Evolutionary conservation across 345 rosid genomes (phyloP).

Genomic region (Aegle marmelos): DNA sequence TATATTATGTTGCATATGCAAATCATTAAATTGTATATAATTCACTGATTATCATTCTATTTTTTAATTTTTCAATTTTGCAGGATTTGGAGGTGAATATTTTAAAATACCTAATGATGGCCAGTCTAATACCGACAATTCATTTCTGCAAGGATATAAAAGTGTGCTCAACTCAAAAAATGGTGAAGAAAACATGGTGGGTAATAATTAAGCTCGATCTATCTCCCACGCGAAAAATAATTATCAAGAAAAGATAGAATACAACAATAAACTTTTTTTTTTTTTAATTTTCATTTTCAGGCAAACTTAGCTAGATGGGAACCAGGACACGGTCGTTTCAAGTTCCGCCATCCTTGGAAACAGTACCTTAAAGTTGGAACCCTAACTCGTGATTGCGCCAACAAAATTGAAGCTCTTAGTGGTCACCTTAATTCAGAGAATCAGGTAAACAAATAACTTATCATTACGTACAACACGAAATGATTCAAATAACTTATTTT

Average conservation of each 20-base stretch:
- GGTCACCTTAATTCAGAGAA: constrained; percentile 19
- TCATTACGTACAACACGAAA: too few species aligned
- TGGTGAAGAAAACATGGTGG: constrained; percentile 38
- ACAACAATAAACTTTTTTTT: not conserved
- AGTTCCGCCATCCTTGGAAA: constrained; percentile 46
- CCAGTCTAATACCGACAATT: not conserved
- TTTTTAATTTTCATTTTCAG: not conserved
- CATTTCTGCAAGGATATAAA: constrained; percentile 22
- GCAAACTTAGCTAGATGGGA: constrained; percentile 39
- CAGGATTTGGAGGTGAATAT: constrained; percentile 29
- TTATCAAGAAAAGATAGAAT: too few species aligned
- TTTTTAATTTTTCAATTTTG: too few species aligned
- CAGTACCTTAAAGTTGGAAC: constrained; percentile 35
- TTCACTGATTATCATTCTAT: too few species aligned
- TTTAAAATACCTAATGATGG: constrained; percentile 1
- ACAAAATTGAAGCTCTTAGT: constrained; percentile 36
- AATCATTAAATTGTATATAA: too few species aligned
- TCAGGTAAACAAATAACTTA: constrained; percentile 4
- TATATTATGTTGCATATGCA: too few species aligned
- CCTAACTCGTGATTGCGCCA: constrained; percentile 34
- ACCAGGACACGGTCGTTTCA: constrained; percentile 46
- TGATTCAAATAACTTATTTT: too few species aligned
- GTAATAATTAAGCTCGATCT: not conserved
- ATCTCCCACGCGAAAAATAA: not conserved
- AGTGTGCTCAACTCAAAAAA: constrained; percentile 27